These are phyloP conservation scores for Cucurbita moschata DNA, from an alignment of 306 rosid species.

Conservation along the genomic window DNA sequence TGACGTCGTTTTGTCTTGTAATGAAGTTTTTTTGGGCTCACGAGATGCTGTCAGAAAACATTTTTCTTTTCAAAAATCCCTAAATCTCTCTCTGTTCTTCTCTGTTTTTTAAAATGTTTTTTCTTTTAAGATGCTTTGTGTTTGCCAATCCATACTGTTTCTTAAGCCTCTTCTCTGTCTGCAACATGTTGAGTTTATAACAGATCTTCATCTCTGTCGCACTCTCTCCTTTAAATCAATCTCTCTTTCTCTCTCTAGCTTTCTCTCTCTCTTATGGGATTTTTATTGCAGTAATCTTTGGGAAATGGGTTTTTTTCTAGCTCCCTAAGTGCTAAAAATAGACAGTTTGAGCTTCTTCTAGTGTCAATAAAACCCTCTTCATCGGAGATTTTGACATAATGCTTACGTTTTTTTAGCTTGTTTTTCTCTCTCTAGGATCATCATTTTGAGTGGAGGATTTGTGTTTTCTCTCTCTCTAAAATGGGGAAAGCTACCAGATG, in stretches of 20 bases:
- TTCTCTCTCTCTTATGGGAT: neutral
- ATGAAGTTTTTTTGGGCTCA: slow-evolving; percentile 50
- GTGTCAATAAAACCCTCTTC: neutral
- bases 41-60: slow-evolving; percentile 82
- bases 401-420: neutral
- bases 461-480: neutral
- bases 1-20: slow-evolving; percentile 83
- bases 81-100: no score
- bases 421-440: slow-evolving; percentile 13
- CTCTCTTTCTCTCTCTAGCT: neutral
- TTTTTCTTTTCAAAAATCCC: neutral
- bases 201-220: slow-evolving; percentile 22
- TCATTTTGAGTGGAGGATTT: neutral
- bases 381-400: neutral
- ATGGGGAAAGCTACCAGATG: slow-evolving; percentile 72
- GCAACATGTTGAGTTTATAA: slow-evolving; percentile 46
- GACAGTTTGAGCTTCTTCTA: neutral
- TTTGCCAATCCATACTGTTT: slow-evolving; percentile 23
- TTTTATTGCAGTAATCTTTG: neutral
- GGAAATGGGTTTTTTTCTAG: neutral
- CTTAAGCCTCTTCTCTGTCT: slow-evolving; percentile 35
- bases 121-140: slow-evolving; percentile 17
- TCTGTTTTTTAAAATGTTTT: neutral
- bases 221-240: slow-evolving; percentile 19
- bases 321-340: neutral